Base-by-base conservation (phyloP, 2,329 filamentous ascomycete species). In the Fonsecaea multimorphosa region DNA sequence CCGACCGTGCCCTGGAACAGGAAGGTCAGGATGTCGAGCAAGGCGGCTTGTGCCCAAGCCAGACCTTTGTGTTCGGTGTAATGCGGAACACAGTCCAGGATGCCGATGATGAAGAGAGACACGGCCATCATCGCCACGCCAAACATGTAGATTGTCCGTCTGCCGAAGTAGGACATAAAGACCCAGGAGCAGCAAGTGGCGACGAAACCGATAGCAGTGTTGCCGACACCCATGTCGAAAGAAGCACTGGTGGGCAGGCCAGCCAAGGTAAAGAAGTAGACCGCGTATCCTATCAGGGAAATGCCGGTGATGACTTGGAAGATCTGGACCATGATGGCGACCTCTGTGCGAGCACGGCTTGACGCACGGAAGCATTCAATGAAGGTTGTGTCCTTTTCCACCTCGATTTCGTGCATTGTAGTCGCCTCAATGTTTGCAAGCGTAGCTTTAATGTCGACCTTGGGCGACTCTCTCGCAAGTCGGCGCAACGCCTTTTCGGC, bases 321-420 rank as follows among this genome's bases (percentile, higher is more conserved):
- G 3, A 85, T 83, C 78, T 87, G 89, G 3, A 87, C 85, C 73
- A 88, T 87, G 64, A 85, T 87, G 34, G 86, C 82, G 69, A 89
- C 88, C 75, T 91, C 92, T 2, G 92, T 96, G 36, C 92, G 87
- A 65, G 92, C 89, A 51, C 89, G 81, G 74, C 96, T 89, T n/a
- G 86, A 85, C 7, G 92, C 92, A 75, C 85, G 88, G 84, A 96
- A 96, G 79, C 92, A 96, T 77, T 96, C 92, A 72, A 86, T 77
- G 76, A 95, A 96, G 59, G 84, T 88, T 2, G 65, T 68, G 53
- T 64, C 62, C 27, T 64, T 62, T 31, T 58, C 52, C 22, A 61
- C 57, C 27, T 68, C 61, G 12, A 90, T 93, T 0, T 92, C 75
- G 11, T 76, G 61, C 31, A 75, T 73, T 22, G 72, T 77, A 0